phyloP scores from a whole-genome alignment of 345 rosid genomes.

The Syzygium grande region DNA sequence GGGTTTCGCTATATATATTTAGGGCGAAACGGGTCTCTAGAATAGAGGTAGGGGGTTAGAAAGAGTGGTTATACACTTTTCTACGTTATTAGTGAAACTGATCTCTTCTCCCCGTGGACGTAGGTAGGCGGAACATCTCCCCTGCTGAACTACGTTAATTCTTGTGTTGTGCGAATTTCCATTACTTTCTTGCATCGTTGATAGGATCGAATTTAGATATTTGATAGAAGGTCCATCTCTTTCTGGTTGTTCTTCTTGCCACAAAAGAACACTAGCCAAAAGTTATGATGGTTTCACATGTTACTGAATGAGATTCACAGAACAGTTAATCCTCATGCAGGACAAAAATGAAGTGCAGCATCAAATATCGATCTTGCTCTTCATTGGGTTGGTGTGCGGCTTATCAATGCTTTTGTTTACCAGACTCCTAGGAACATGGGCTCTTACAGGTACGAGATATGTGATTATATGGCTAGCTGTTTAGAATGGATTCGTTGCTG shows the following conservation, averaged over 20 bases:
- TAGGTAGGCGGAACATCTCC: too few species aligned
- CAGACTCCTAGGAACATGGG: slow-evolving; percentile 27
- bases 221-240: background rate
- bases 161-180: too few species aligned
- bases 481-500: background rate
- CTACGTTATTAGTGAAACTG: too few species aligned
- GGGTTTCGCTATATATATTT: too few species aligned
- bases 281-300: background rate
- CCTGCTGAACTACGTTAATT: too few species aligned
- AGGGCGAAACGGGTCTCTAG: too few species aligned
- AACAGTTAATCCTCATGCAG: slow-evolving; percentile 9
- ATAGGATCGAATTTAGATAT: too few species aligned
- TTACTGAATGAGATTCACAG: background rate
- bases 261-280: background rate
- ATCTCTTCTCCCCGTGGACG: too few species aligned
- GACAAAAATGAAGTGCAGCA: slow-evolving; percentile 39
- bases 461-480: slow-evolving; percentile 16
- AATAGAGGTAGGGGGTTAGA: too few species aligned
- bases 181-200: too few species aligned
- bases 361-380: slow-evolving; percentile 38
- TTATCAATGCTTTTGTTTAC: slow-evolving; percentile 28
- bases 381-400: slow-evolving; percentile 29
- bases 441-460: background rate
- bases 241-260: background rate
- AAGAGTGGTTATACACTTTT: too few species aligned